Percentiles rank a stretch among this genome's conserved stretches.
Conservation (phyloP, 768 basidiomycete genomes). For the Amanita exitialis region DNA sequence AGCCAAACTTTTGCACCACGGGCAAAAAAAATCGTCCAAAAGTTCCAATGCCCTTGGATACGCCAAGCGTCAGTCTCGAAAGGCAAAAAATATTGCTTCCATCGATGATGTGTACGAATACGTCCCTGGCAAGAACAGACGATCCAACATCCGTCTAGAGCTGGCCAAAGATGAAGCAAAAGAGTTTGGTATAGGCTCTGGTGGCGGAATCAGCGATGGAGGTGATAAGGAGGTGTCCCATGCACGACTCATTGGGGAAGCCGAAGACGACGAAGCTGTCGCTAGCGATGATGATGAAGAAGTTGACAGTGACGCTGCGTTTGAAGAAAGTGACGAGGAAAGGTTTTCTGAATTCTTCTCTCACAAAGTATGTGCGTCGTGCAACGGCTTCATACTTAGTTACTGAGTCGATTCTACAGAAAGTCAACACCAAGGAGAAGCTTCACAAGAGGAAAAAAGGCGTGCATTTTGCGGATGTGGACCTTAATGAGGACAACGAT, state of each 20-base stretch:
- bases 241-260: constrained; percentile 42
- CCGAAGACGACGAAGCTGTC: constrained; percentile 41
- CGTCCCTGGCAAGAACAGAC: constrained; percentile 35
- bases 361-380: constrained; percentile 21
- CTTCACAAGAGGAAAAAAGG: constrained; percentile 20
- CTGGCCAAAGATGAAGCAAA: constrained; percentile 47
- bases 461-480: constrained; percentile 44
- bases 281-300: constrained; percentile 76
- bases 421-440: constrained; percentile 19
- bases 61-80: constrained; percentile 39
- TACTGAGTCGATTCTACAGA: constrained; percentile 10
- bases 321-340: constrained; percentile 78
- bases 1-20: constrained; percentile 1
- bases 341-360: constrained; percentile 58
- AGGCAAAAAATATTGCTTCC: constrained; percentile 24
- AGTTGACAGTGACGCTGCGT: constrained; percentile 76
- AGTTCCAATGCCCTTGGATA: constrained; percentile 40
- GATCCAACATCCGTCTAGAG: constrained; percentile 41
- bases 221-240: constrained; percentile 26
- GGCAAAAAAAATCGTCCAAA: constrained; percentile 13
- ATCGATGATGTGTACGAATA: constrained; percentile 57
- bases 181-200: constrained; percentile 29
- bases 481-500: constrained; percentile 54
- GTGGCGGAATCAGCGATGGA: constrained; percentile 29
- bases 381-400: background rate